Evolutionary conservation across 805 yeast genomes (phyloP), one percentile per base, ranked within the genome.

Genomic region (Grigorovia jiainica): DNA sequence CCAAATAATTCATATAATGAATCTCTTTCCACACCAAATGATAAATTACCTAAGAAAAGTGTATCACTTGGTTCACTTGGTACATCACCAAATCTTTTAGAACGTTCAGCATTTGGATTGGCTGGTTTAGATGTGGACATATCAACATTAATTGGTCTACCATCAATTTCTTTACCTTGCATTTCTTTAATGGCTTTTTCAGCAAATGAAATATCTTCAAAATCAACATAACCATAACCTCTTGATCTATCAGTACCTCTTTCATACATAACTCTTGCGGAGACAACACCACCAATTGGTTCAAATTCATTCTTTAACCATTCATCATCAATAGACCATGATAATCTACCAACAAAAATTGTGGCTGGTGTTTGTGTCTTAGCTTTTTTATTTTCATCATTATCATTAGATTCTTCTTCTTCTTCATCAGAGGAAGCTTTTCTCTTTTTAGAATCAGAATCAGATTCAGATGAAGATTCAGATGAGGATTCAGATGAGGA

Each of bases 141-240:
- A 66, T 92, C 98, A 59, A 87, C 75, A 75, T 89, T 89, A 63
- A 92, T 76, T 63, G 94, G 86, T 76, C 98, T 83, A 57, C 98
- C 97, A 57, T 92, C 98, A 53, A 92, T 82, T 71, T 90, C 97
- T 63, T 74, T 78, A 61, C 95, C 97, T 70, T 87, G 95, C 77
- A 73, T 75, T 63, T 81, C 85, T 47, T 71, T 70, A 47, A 90
- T 65, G 8, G 97, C 97, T 66, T 80, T 82, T 65, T 86, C 87
- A 52, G 97, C 98, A 47, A 71, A 71, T 21, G 76, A 75, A 58
- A 76, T 78, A 57, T 73, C 67, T 55, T 78, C 87, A 61, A 92
- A 92, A 65, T 92, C 98, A 65, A 92, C 96, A 70, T 92, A 92
- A 64, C 95, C 95, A 75, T 85, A 90, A 66, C 98, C 98, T 75